Percentiles rank a stretch among this genome's conserved stretches.
These are phyloP conservation scores for Brachypodium distachyon DNA, from an alignment of 202 grass and related monocot genomes.

Conservation along the genomic window DNA sequence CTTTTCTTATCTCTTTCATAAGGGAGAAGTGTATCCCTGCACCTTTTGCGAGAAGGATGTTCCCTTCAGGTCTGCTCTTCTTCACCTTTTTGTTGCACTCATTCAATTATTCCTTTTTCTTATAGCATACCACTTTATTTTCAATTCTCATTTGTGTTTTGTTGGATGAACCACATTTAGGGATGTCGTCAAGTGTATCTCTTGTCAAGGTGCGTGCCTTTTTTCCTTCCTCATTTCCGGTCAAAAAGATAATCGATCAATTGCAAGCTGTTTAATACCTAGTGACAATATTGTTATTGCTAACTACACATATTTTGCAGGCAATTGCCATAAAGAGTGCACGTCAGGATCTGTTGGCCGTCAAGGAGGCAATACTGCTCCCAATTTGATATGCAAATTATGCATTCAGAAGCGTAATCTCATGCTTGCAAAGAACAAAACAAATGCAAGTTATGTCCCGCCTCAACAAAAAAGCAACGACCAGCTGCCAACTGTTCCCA, in stretches of 20 bases:
- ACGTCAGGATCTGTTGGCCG: slow-evolving; percentile 34
- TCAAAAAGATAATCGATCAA: background rate
- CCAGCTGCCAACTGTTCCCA: slow-evolving; percentile 33
- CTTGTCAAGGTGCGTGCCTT: slow-evolving; percentile 98
- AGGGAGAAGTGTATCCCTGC: slow-evolving; percentile 61
- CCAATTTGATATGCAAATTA: slow-evolving; percentile 55
- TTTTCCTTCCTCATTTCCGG: background rate
- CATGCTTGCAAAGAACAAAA: slow-evolving; percentile 35
- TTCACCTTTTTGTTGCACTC: slow-evolving; percentile 4
- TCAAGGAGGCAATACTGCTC: slow-evolving; percentile 19
- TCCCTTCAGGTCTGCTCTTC: slow-evolving; percentile 51
- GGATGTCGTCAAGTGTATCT: slow-evolving; percentile 57
- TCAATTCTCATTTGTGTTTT: slow-evolving; percentile 19
- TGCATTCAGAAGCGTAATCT: slow-evolving; percentile 47
- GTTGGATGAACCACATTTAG: slow-evolving; percentile 43
- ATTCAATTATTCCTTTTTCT: slow-evolving; percentile 1
- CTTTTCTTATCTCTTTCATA: slow-evolving; percentile 80
- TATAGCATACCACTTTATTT: slow-evolving; percentile 23
- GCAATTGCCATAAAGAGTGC: slow-evolving; percentile 85
- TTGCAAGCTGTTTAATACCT: slow-evolving; percentile 17
- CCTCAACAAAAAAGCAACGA: slow-evolving; percentile 50
- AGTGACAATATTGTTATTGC: slow-evolving; percentile 25
- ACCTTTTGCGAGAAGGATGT: slow-evolving; percentile 77
- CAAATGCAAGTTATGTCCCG: slow-evolving; percentile 27
- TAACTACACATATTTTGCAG: slow-evolving; percentile 47